Conservation (phyloP, 1,139 yeast genomes). For the Taphrina populina region DNA sequence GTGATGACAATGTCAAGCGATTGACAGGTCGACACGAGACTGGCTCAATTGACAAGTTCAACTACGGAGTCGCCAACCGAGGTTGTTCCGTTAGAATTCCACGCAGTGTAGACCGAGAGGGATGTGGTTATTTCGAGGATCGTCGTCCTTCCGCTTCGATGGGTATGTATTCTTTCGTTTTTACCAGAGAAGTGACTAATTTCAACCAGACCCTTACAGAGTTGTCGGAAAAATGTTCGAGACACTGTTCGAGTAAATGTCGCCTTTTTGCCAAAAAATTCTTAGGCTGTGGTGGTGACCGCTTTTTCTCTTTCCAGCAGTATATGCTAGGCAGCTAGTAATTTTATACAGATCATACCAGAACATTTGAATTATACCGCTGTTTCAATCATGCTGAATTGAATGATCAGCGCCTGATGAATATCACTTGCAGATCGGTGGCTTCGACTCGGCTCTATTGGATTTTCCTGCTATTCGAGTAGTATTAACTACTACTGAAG, state of each 20-base stretch:
- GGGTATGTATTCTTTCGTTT: slow-evolving; percentile 93
- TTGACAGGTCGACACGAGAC: slow-evolving; percentile 98
- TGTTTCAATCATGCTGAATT: no score
- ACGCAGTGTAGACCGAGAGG: slow-evolving; percentile 97
- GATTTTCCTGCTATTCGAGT: no score
- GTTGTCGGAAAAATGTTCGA: slow-evolving; percentile 89
- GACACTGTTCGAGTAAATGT: slow-evolving; percentile 70
- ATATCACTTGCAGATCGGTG: no score
- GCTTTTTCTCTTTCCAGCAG: not conserved
- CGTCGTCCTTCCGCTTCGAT: slow-evolving; percentile 98
- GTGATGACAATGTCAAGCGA: slow-evolving; percentile 91
- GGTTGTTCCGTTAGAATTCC: slow-evolving; percentile 99
- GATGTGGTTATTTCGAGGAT: slow-evolving; percentile 97
- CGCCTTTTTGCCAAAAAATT: not conserved
- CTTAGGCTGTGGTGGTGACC: not conserved
- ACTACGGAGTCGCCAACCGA: slow-evolving; percentile 98
- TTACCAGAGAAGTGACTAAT: slow-evolving; percentile 16
- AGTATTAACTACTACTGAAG: no score
- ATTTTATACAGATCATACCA: no score
- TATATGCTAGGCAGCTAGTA: no score
- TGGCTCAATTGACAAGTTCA: slow-evolving; percentile 85
- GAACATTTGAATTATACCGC: no score
- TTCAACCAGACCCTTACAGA: slow-evolving; percentile 26
- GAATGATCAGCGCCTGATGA: no score
- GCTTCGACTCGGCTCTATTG: no score